Base-by-base conservation (phyloP, 2,329 filamentous ascomycete species). In the Botryosphaeria dothidea region DNA sequence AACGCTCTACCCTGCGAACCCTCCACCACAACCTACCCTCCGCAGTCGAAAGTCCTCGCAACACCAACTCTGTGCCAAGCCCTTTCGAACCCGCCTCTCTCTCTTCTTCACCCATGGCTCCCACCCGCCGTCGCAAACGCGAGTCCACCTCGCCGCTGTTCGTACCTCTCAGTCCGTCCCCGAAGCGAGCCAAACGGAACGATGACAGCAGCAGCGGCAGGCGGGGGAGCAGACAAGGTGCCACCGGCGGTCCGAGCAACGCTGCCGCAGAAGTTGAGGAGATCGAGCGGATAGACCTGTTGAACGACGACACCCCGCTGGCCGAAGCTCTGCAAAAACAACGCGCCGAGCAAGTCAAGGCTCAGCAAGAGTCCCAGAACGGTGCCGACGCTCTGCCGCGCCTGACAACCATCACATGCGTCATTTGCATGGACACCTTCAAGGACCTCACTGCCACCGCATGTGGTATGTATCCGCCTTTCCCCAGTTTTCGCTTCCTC, bases 351-450 rank as follows among this genome's bases (percentile, higher is more conserved):
- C 82, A 83, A 0, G 75, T 85, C 41, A 80, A 81, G 64, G 77
- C 81, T 8, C 78, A 84, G 67, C 71, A 78, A 11, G 72, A 68
- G 62, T 72, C 72, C 3, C 71, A 63, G 15, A 27, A 38, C 36
- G 49, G 48, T 9, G 52, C 66, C 29, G 78, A 80, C 57, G 77
- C 77, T 27, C 67, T 78, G 19, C 73, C 75, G 0, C 75, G 77
- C 38, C 78, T 84, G 68, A 83, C 77, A 23, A 81, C 75, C 4
- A 83, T 83, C 71, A 85, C 79, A 67, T 89, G 87, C 71, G 86
- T 88, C 49, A 85, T 89, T 23, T 89, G 87, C 74, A 85, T 89
- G 84, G 87, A 89, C 68, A 81, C 78, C 3, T 85, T 83, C 2
- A 86, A 82, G 8, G 82, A 88, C 71, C 80, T 86, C 9, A 88